Percentiles rank a stretch among this genome's conserved stretches.
Evolutionary conservation across 805 yeast genomes (phyloP).

Genomic region (Soucietia sequanensis): DNA sequence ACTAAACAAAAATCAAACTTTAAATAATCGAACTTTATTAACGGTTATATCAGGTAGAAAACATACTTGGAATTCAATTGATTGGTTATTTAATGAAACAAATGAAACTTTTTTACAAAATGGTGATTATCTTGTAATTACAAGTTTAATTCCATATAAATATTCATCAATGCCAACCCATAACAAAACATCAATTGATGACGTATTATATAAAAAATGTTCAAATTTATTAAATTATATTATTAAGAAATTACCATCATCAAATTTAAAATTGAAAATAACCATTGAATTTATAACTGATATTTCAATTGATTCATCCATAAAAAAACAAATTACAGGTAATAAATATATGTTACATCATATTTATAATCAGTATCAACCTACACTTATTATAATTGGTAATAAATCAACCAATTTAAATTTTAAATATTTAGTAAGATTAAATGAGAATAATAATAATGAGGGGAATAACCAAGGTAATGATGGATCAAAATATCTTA

Average conservation of each 20-base stretch:
- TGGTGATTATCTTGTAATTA: constrained; percentile 39
- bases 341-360: constrained; percentile 36
- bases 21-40: constrained; percentile 30
- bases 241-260: constrained; percentile 9
- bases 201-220: constrained; percentile 21
- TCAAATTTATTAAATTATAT: constrained; percentile 23
- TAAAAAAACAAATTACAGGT: constrained; percentile 15
- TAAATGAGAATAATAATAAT: constrained; percentile 11
- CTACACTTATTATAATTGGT: constrained; percentile 36
- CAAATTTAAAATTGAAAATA: constrained; percentile 29
- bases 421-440: constrained; percentile 39
- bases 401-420: constrained; percentile 40
- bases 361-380: constrained; percentile 40
- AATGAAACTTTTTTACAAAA: constrained; percentile 24
- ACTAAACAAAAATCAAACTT: too few relatives aligned
- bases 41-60: constrained; percentile 39
- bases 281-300: constrained; percentile 38
- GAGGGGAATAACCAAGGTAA: constrained; percentile 1
- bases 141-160: constrained; percentile 30
- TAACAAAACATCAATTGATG: constrained; percentile 14
- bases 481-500: constrained; percentile 15
- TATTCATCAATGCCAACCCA: constrained; percentile 7
- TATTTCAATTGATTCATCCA: constrained; percentile 6
- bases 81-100: constrained; percentile 32
- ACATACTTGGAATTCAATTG: constrained; percentile 44